phyloP scores from a whole-genome alignment of 1,139 yeast genomes.

The Geotrichum carabidarum region DNA sequence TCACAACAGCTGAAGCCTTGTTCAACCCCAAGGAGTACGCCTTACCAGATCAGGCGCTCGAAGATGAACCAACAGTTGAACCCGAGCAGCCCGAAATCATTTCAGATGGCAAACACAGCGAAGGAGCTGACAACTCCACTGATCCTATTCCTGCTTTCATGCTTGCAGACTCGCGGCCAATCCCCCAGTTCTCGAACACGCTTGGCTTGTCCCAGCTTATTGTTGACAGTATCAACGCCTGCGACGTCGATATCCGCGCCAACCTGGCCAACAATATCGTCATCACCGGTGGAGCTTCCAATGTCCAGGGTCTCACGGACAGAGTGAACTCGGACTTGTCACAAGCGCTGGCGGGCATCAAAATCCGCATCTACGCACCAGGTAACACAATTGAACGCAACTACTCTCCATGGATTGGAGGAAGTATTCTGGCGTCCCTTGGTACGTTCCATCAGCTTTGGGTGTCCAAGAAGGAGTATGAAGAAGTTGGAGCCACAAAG shows the following conservation, averaged over 20 bases:
- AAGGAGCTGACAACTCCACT: constrained; percentile 5
- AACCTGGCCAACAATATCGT: constrained; percentile 88
- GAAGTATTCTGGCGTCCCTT: constrained; percentile 81
- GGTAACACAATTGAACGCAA: constrained; percentile 81
- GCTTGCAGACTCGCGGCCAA: constrained; percentile 18
- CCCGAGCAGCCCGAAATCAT: constrained; percentile 21
- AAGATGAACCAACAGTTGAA: constrained; percentile 17
- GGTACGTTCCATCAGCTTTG: constrained; percentile 97
- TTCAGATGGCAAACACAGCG: constrained; percentile 17
- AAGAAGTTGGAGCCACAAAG: constrained; percentile 85
- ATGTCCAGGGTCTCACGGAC: constrained; percentile 84
- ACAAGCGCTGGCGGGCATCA: constrained; percentile 78
- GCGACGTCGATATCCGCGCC: constrained; percentile 89
- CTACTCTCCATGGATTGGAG: constrained; percentile 93
- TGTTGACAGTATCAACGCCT: constrained; percentile 53
- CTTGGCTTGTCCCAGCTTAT: constrained; percentile 68
- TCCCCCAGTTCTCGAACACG: constrained; percentile 18
- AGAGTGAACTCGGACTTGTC: constrained; percentile 71
- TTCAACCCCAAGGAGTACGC: constrained; percentile 44
- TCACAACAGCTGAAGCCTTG: constrained; percentile 64
- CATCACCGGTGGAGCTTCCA: constrained; percentile 82
- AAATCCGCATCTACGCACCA: constrained; percentile 79
- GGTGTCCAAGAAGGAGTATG: constrained; percentile 88
- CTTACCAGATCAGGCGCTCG: constrained; percentile 19
- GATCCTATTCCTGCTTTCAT: constrained; percentile 20